Base-by-base conservation (phyloP, 1,284 basidiomycete species). In the Leucoagaricus sp. region DNA sequence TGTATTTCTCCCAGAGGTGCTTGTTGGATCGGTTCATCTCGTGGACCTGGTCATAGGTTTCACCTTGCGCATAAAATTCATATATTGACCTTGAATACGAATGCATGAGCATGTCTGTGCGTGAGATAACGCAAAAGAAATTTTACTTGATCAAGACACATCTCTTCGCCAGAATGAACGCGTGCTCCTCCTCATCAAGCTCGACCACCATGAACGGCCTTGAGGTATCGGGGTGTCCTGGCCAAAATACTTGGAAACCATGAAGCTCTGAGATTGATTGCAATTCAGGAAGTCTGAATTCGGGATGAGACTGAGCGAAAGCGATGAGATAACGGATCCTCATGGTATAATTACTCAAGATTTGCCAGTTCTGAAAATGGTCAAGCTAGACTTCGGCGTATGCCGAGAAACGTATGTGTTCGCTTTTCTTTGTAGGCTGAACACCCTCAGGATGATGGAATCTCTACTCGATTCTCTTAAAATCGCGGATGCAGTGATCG, bases 81-180 rank as follows among this genome's bases (percentile, higher is more conserved):
- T 86, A 88, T 28, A 93, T 77, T 15, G 85, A 85, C 70, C 94
- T 96, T 65, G 48, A 9, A 49, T 6, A 49, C 49, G 53, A 28
- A 57, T 41, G 8, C 57, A 52, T 59, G 29, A 49, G 53, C 38
- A n/a, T 44, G 8, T n/a, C 56, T 15, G 38, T 12, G 21, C 8
- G 47, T 12, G 33, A 40, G 10, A 15, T 34, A n/a, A 41, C 12
- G 6, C 4, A 29, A 52, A 21, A 41, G 29, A 29, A n/a, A 71
- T 81, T 36, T 63, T 58, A 95, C 90, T 90, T 93, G 66, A 98
- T 81, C 45, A 95, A 73, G 38, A 96, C 88, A 63, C 93, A 93
- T 62, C 96, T 77, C 60, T 81, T 77, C 0, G 92, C 86, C 19
- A 99, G 75, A n/a, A 82, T 69, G 53, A 78, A 72, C 0, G 90